Percentiles rank a stretch among this genome's conserved stretches.
phyloP scores from a whole-genome alignment of 495 filamentous ascomycete genomes.

The Penicillium tannophilum region DNA sequence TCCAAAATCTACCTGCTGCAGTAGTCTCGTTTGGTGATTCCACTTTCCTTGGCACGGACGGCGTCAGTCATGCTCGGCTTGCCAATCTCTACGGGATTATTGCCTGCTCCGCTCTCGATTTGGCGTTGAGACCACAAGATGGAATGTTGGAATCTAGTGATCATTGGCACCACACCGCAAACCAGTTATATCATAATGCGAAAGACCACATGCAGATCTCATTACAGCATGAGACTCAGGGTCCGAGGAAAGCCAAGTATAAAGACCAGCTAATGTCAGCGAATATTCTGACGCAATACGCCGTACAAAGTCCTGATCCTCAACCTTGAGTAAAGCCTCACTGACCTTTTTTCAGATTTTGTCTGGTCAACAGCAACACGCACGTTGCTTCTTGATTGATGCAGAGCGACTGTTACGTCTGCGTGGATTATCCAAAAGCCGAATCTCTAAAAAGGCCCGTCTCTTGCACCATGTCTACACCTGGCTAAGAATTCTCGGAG shows the following conservation, averaged over 20 bases:
- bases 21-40: slow-evolving; percentile 35
- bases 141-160: slow-evolving; percentile 16
- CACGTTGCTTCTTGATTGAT: slow-evolving; percentile 38
- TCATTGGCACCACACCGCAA: slow-evolving; percentile 30
- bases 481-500: slow-evolving; percentile 38
- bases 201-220: slow-evolving; percentile 38
- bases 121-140: slow-evolving; percentile 23
- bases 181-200: slow-evolving; percentile 31
- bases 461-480: slow-evolving; percentile 41
- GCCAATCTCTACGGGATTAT: slow-evolving; percentile 37
- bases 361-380: slow-evolving; percentile 37
- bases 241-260: slow-evolving; percentile 40
- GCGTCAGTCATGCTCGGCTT: slow-evolving; percentile 33
- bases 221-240: slow-evolving; percentile 29
- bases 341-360: slow-evolving; percentile 22
- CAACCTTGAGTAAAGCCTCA: not conserved
- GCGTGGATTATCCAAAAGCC: slow-evolving; percentile 32
- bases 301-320: slow-evolving; percentile 20
- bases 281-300: slow-evolving; percentile 34
- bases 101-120: slow-evolving; percentile 34
- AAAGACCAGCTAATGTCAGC: slow-evolving; percentile 46
- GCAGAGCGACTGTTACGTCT: slow-evolving; percentile 35
- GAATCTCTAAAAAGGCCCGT: slow-evolving; percentile 38
- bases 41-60: slow-evolving; percentile 33
- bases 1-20: slow-evolving; percentile 34